phyloP scores from a whole-genome alignment of 768 basidiomycete species.

The Pisolithus albus region DNA sequence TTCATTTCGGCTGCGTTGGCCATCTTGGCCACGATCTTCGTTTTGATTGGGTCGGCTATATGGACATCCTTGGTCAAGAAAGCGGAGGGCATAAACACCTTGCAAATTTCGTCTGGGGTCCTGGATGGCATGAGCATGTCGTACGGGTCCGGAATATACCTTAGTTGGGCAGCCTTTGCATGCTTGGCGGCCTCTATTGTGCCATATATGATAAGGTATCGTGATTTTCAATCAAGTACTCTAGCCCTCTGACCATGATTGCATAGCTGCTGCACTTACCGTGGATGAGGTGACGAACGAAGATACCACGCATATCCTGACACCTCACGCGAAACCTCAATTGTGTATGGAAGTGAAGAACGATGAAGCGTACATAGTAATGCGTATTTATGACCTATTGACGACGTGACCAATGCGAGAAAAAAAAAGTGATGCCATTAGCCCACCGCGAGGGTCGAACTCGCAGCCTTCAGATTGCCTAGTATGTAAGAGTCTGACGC shows the following conservation, averaged over 20 bases:
- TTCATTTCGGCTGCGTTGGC: conserved; percentile 60
- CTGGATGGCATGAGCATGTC: conserved; percentile 59
- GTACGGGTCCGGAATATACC: conserved; percentile 53
- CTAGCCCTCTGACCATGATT: not conserved
- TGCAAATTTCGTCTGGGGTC: conserved; percentile 36
- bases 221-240: conserved; percentile 1
- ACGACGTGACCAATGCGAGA: not conserved
- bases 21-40: conserved; percentile 49
- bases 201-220: conserved; percentile 75
- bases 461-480: conserved; percentile 55
- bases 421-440: conserved; percentile 25
- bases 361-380: not conserved
- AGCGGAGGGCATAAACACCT: conserved; percentile 49
- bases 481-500: conserved; percentile 54
- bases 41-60: conserved; percentile 64
- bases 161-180: conserved; percentile 72
- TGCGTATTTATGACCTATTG: not conserved
- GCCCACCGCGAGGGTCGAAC: conserved; percentile 61
- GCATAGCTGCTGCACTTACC: conserved; percentile 73
- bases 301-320: conserved; percentile 2
- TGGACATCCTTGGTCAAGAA: conserved; percentile 75
- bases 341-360: not conserved
- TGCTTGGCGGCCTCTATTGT: conserved; percentile 57
- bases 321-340: not conserved
- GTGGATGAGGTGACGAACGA: conserved; percentile 40